A percentile compares a stretch with the other conserved stretches of the same genome.
phyloP scores from a whole-genome alignment of 352 stramenopile genomes.

The Phytophthora pini region DNA sequence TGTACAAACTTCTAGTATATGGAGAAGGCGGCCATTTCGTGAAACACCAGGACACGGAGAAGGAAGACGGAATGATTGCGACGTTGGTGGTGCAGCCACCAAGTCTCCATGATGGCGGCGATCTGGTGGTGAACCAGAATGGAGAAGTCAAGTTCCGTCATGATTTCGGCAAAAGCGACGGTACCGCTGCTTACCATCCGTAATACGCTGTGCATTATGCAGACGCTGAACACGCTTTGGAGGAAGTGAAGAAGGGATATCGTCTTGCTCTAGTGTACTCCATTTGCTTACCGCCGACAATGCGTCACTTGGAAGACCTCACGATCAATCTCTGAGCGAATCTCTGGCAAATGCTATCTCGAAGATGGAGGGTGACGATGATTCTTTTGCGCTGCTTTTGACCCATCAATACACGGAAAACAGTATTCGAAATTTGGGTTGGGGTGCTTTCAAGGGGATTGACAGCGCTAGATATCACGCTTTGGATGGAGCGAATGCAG shows the following conservation, averaged over 20 bases:
- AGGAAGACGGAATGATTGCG: conserved; percentile 56
- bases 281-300: background rate
- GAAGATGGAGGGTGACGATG: background rate
- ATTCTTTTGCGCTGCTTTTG: background rate
- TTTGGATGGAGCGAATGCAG: background rate
- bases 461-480: background rate
- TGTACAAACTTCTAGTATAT: conserved; percentile 65
- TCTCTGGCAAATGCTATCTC: background rate
- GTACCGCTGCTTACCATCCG: conserved; percentile 12
- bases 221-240: conserved; percentile 29
- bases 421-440: background rate
- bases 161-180: conserved; percentile 24
- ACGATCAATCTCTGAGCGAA: background rate
- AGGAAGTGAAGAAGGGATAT: conserved; percentile 31
- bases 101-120: conserved; percentile 21
- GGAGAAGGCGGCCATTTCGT: conserved; percentile 45
- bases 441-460: background rate
- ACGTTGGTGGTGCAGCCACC: conserved; percentile 52
- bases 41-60: conserved; percentile 61
- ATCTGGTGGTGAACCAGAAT: conserved; percentile 22
- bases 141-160: conserved; percentile 14
- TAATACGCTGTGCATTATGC: conserved; percentile 37
- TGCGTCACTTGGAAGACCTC: background rate
- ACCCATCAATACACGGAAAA: background rate
- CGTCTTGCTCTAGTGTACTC: conserved; percentile 32